These are phyloP conservation scores for Neofusicoccum ribis DNA, from an alignment of 2,329 filamentous ascomycete genomes.

Conservation along the genomic window DNA sequence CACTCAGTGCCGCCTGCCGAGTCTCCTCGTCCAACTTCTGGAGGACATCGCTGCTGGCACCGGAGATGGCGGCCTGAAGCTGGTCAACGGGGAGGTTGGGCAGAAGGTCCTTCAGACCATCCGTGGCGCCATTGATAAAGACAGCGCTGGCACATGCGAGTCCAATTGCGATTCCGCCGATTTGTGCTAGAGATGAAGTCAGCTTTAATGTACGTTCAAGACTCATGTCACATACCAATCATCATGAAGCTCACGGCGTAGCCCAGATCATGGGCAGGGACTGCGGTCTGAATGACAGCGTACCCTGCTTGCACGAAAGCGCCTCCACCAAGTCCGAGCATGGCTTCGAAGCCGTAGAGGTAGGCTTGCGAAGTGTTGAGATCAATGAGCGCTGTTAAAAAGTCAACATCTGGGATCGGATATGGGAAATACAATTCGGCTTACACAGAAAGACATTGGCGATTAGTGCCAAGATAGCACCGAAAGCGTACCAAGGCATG, in stretches of 20 bases:
- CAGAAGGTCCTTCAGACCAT: too few relatives aligned
- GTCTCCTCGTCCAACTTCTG: too few relatives aligned
- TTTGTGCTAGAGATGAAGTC: too few relatives aligned
- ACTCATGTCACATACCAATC: slow-evolving; percentile 67
- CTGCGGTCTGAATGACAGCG: slow-evolving; percentile 19
- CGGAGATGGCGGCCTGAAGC: too few relatives aligned
- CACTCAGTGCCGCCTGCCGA: too few relatives aligned
- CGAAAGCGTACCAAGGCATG: slow-evolving; percentile 27
- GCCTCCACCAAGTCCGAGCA: slow-evolving; percentile 28
- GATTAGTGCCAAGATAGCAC: slow-evolving; percentile 20
- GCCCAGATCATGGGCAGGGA: neutral
- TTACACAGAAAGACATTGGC: slow-evolving; percentile 25
- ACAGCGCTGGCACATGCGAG: too few relatives aligned
- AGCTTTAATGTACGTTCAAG: too few relatives aligned
- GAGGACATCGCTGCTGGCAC: too few relatives aligned
- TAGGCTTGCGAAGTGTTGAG: slow-evolving; percentile 16
- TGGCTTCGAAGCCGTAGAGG: slow-evolving; percentile 29
- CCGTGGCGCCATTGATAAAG: too few relatives aligned
- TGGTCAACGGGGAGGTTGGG: too few relatives aligned
- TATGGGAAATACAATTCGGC: neutral
- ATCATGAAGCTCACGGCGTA: slow-evolving; percentile 58
- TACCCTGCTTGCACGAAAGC: slow-evolving; percentile 15
- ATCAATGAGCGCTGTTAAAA: slow-evolving; percentile 15
- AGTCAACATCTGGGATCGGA: neutral
- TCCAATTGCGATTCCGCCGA: too few relatives aligned